Conservation (phyloP, 2,329 filamentous ascomycete genomes). For the Aspergillus piperis region DNA sequence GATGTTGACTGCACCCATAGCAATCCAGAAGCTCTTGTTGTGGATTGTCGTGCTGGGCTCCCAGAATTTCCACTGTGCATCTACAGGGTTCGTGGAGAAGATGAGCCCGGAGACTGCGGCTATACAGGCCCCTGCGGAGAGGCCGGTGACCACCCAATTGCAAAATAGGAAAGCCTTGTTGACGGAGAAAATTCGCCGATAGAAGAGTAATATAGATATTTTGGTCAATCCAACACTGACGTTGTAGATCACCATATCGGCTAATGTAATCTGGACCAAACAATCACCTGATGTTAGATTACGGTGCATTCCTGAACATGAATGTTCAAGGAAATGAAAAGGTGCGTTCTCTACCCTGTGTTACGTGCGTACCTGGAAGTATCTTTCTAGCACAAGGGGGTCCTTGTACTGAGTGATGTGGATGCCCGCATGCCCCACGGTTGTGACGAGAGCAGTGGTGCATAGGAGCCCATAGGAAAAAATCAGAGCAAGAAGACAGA, state of each 20-base stretch:
- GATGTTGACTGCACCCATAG: background rate
- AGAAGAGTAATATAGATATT: background rate
- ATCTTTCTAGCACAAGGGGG: background rate
- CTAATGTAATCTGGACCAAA: background rate
- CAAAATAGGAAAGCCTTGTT: background rate
- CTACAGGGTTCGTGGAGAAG: background rate
- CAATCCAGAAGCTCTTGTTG: background rate
- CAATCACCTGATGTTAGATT: too few species aligned
- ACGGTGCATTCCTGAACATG: too few species aligned
- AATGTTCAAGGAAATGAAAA: background rate
- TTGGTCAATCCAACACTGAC: background rate
- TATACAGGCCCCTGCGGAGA: background rate
- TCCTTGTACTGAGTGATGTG: background rate
- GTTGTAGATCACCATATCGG: background rate
- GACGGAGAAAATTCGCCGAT: background rate
- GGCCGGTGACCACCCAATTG: background rate
- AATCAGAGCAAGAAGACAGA: background rate
- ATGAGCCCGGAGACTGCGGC: background rate
- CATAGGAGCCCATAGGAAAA: background rate
- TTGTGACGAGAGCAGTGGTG: background rate
- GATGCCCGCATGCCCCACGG: background rate
- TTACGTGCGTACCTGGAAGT: background rate
- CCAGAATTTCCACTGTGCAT: background rate
- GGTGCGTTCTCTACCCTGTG: background rate
- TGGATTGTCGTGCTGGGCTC: background rate